These are phyloP conservation scores for Chalaropsis ovoidea DNA, from an alignment of 2,329 filamentous ascomycete species.

Conservation along the genomic window DNA sequence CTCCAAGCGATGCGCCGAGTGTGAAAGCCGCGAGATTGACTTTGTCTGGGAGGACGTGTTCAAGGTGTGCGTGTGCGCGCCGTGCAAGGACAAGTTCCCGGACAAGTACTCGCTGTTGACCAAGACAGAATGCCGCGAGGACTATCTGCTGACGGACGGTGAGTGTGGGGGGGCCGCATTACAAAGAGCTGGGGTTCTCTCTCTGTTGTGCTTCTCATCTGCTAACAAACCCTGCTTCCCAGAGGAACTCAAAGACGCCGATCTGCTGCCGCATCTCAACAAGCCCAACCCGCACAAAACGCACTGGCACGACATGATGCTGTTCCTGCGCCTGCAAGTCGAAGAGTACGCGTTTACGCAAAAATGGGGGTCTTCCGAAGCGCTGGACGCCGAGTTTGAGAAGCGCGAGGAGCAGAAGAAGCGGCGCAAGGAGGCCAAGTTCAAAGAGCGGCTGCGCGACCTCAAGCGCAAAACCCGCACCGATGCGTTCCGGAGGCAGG, in stretches of 20 bases:
- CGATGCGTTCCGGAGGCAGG: constrained; percentile 71
- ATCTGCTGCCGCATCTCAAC: constrained; percentile 76
- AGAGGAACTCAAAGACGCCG: constrained; percentile 84
- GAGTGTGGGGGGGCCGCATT: too few species aligned
- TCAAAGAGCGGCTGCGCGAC: constrained; percentile 77
- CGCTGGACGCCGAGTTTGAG: constrained; percentile 80
- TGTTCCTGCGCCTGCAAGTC: constrained; percentile 86
- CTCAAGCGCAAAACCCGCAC: constrained; percentile 88
- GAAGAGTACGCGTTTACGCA: constrained; percentile 82
- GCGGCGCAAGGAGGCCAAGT: constrained; percentile 78
- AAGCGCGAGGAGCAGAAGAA: constrained; percentile 70
- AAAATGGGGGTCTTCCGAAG: constrained; percentile 85
- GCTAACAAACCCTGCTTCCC: constrained; percentile 17
- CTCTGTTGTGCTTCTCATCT: background rate
- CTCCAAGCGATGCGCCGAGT: constrained; percentile 73
- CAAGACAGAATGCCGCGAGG: constrained; percentile 91
- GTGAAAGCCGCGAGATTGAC: constrained; percentile 75
- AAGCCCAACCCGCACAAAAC: constrained; percentile 91
- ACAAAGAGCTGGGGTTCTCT: too few species aligned
- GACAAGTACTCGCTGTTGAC: constrained; percentile 93
- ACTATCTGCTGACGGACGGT: constrained; percentile 91
- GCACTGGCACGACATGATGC: constrained; percentile 98
- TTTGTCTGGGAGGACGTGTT: constrained; percentile 91
- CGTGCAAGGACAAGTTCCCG: constrained; percentile 79
- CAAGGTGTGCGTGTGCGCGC: constrained; percentile 59